Evolutionary conservation across 169 alveolate species (phyloP).

Genomic region (Plasmodium gallinaceum): DNA sequence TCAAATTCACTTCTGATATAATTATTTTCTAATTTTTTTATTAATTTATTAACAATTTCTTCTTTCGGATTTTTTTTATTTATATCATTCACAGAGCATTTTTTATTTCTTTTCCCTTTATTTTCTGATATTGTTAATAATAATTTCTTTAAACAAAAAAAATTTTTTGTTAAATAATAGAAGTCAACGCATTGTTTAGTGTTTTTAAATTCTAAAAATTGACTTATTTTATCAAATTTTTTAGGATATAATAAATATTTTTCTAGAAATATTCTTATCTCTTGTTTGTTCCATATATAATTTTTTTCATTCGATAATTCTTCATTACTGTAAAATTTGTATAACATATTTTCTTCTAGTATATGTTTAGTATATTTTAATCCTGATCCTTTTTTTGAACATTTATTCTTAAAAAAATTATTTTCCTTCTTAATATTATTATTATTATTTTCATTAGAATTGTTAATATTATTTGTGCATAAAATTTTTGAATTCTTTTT

Average conservation of each 20-base stretch:
- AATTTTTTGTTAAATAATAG: slow-evolving; percentile 77
- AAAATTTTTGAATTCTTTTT: neutral
- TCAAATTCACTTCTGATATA: slow-evolving; percentile 46
- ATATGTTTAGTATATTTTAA: neutral
- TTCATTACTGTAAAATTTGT: slow-evolving; percentile 70
- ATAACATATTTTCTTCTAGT: slow-evolving; percentile 42
- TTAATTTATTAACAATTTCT: slow-evolving; percentile 50
- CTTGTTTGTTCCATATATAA: slow-evolving; percentile 88
- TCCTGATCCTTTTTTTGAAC: too few relatives aligned
- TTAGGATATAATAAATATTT: slow-evolving; percentile 91
- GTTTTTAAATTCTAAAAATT: slow-evolving; percentile 88
- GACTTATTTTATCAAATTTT: slow-evolving; percentile 90
- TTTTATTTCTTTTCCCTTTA: slow-evolving; percentile 39
- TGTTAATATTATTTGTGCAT: neutral
- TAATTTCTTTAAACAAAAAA: slow-evolving; percentile 44
- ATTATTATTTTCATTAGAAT: neutral
- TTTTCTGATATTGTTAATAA: slow-evolving; percentile 38
- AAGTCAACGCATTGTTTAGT: slow-evolving; percentile 89
- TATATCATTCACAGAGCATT: slow-evolving; percentile 7
- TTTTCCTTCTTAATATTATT: slow-evolving; percentile 23
- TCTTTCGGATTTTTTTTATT: slow-evolving; percentile 52
- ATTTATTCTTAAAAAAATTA: too few relatives aligned
- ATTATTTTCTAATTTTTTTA: slow-evolving; percentile 53
- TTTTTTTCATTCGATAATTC: slow-evolving; percentile 75
- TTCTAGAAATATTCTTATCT: slow-evolving; percentile 87